Conservation (phyloP, 768 basidiomycete genomes). For the Baorangia bicolor region DNA sequence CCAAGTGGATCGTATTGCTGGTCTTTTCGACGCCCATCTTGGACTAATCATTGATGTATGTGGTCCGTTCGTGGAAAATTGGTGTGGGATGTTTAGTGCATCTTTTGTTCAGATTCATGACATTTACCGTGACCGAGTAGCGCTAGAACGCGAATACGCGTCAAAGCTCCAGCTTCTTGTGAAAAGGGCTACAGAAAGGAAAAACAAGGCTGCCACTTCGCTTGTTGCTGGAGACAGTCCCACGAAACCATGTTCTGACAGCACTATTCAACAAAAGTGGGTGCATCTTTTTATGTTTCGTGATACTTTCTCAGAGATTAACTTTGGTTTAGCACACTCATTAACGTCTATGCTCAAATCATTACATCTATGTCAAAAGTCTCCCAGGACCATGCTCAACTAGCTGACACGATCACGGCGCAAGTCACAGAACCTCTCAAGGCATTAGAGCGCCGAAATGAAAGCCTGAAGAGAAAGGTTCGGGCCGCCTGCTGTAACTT, state of each 20-base stretch:
- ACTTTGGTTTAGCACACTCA: conserved; percentile 55
- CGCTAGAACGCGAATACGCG: conserved; percentile 79
- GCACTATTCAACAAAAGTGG: conserved; percentile 56
- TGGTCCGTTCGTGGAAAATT: background rate
- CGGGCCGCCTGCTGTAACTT: background rate
- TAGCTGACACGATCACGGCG: conserved; percentile 58
- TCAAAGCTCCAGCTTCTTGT: conserved; percentile 62
- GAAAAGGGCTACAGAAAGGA: conserved; percentile 71
- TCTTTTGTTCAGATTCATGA: conserved; percentile 59
- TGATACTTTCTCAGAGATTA: conserved; percentile 14
- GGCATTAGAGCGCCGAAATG: conserved; percentile 58
- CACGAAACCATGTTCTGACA: conserved; percentile 57
- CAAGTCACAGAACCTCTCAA: conserved; percentile 67
- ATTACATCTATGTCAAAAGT: conserved; percentile 57
- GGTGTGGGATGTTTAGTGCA: background rate
- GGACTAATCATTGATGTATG: conserved; percentile 64
- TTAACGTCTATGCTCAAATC: conserved; percentile 66
- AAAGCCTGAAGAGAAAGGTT: conserved; percentile 70
- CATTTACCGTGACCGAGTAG: conserved; percentile 61
- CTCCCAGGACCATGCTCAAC: conserved; percentile 66
- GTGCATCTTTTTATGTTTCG: conserved; percentile 7
- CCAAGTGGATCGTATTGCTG: conserved; percentile 64
- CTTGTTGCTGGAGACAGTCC: conserved; percentile 69
- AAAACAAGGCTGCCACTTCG: conserved; percentile 50
- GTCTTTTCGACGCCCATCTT: conserved; percentile 62